Evolutionary conservation across 1,139 yeast species (phyloP).

Genomic region (Taphrina flavorubra): DNA sequence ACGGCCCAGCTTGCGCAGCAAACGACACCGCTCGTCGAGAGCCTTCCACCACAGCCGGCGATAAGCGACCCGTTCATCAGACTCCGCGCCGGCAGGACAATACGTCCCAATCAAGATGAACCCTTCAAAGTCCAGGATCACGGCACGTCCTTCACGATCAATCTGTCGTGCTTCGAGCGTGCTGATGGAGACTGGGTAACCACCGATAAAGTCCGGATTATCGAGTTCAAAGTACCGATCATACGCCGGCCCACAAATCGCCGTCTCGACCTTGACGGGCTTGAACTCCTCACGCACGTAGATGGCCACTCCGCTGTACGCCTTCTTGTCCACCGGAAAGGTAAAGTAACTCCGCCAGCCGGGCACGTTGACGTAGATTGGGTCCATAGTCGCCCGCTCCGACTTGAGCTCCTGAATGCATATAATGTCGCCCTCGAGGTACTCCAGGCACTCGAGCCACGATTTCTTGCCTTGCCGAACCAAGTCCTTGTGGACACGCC

Average conservation of each 20-base stretch:
- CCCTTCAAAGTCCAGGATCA: slow-evolving; percentile 71
- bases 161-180: slow-evolving; percentile 55
- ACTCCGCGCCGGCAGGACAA: slow-evolving; percentile 74
- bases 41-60: slow-evolving; percentile 64
- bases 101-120: slow-evolving; percentile 73
- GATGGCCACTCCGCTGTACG: slow-evolving; percentile 91
- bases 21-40: slow-evolving; percentile 65
- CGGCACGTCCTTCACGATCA: slow-evolving; percentile 85
- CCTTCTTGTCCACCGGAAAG: slow-evolving; percentile 65
- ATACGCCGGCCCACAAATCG: slow-evolving; percentile 73
- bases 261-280: slow-evolving; percentile 84
- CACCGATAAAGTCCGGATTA: slow-evolving; percentile 64
- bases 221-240: slow-evolving; percentile 46
- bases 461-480: slow-evolving; percentile 27
- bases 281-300: slow-evolving; percentile 60
- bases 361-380: slow-evolving; percentile 62
- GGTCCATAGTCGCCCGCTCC: slow-evolving; percentile 59
- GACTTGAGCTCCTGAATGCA: slow-evolving; percentile 85
- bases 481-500: slow-evolving; percentile 31
- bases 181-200: slow-evolving; percentile 59
- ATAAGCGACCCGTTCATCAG: slow-evolving; percentile 69
- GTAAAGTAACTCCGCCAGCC: slow-evolving; percentile 71
- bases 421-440: slow-evolving; percentile 73
- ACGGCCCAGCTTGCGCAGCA: slow-evolving; percentile 59
- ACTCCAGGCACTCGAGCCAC: slow-evolving; percentile 56